These are phyloP conservation scores for Huntiella decipiens DNA, from an alignment of 2,329 filamentous ascomycete genomes.

Conservation along the genomic window DNA sequence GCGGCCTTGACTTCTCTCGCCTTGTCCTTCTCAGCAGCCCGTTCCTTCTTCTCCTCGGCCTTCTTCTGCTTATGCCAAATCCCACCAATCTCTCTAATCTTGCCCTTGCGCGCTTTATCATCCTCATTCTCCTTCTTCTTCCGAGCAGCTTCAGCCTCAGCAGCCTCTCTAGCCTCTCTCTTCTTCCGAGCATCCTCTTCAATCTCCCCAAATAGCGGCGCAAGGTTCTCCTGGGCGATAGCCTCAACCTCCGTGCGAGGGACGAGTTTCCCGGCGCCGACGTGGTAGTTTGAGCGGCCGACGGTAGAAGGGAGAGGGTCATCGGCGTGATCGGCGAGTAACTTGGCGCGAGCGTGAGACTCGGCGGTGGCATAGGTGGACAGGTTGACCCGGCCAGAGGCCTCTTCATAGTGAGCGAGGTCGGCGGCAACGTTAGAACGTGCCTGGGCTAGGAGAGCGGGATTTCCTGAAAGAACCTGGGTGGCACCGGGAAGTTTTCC, in stretches of 20 bases:
- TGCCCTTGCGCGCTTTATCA: constrained; percentile 43
- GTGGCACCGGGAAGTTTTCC: no score
- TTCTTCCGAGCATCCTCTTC: constrained; percentile 14
- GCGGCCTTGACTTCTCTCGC: constrained; percentile 26
- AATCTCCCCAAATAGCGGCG: constrained; percentile 21
- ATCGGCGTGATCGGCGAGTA: constrained; percentile 16
- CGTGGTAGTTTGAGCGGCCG: constrained; percentile 1
- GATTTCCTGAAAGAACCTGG: no score
- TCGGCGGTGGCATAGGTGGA: constrained; percentile 48
- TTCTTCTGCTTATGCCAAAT: constrained; percentile 42
- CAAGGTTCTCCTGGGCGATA: constrained; percentile 18
- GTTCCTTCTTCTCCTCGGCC: constrained; percentile 37
- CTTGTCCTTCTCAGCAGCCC: constrained; percentile 34
- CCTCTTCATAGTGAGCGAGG: constrained; percentile 65
- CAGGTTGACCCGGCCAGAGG: constrained; percentile 42
- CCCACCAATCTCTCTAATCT: constrained; percentile 46
- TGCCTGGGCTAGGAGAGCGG: constrained; percentile 48
- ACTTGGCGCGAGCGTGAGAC: background rate
- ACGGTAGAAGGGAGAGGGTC: constrained; percentile 1
- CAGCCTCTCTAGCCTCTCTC: constrained; percentile 37
- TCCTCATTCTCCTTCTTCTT: constrained; percentile 60
- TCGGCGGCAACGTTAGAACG: constrained; percentile 69
- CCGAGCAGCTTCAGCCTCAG: constrained; percentile 69
- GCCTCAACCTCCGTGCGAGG: constrained; percentile 2
- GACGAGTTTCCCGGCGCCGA: constrained; percentile 7